Evolutionary conservation across 306 rosid genomes (phyloP), one percentile per base, ranked within the genome.

Genomic region (Vigna trinervia): DNA sequence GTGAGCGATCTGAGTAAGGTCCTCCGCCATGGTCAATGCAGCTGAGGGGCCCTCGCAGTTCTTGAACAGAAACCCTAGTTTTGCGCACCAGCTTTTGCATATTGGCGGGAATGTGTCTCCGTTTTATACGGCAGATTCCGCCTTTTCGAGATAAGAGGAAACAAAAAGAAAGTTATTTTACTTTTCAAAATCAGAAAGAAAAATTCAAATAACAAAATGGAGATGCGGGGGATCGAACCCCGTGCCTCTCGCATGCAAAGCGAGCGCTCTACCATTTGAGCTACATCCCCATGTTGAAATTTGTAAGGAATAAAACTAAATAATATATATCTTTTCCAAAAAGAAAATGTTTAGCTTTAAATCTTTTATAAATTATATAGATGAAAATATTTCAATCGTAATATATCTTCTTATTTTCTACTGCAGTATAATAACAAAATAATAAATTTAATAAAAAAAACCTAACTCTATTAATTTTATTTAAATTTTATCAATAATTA

Each of bases 101-200:
- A 53, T 82, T 89, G 89, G 96, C 96, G 89, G 96, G 96, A 88
- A 87, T 57, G 15, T 46, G 7, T 46, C 10, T 1, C 32, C 47
- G 0, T 6, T 53, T 20, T 61, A 41, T 76, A 7, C 15, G 46
- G 47, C 78, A 66, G 46, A 19, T 30, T 6, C n/a, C 47, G 19
- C 68, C 22, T 46, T 73, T 56, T 48, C 46, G 76, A 34, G 17
- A 32, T 43, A 10, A 38, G 71, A 30, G 39, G 5, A 22, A 38
- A 13, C 0, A 11, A 73, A 73, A 41, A 41, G 0, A 32, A 51
- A 32, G 13, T 20, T 56, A 10, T 1, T 1, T 10, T 5, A 20
- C 14, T 69, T 47, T 34, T 28, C 71, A 10, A 41, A n/a, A 62
- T 36, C 5, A 30, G 5, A 4, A 3, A 30, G 34, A 30, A 30